Evolutionary conservation across 805 yeast genomes (phyloP).

Genomic region (Tetrapisispora fleetii): DNA sequence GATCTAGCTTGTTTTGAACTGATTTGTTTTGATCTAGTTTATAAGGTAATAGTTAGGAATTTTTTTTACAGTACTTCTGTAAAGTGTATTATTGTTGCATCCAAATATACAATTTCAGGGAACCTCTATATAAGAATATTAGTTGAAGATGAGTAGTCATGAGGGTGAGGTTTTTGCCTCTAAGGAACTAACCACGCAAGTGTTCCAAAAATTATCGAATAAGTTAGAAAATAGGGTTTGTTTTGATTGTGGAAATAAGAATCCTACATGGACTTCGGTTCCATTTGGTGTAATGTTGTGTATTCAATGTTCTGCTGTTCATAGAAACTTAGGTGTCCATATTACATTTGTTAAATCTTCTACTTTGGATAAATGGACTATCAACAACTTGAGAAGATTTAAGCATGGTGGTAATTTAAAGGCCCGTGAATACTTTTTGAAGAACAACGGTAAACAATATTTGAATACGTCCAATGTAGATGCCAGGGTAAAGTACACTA

Average conservation of each 20-base stretch:
- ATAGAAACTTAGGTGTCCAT: slow-evolving; percentile 93
- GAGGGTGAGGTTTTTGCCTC: slow-evolving; percentile 38
- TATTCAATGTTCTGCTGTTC: slow-evolving; percentile 90
- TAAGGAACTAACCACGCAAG: slow-evolving; percentile 56
- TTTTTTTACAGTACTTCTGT: not conserved
- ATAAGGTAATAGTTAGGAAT: too few species aligned
- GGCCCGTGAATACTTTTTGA: slow-evolving; percentile 73
- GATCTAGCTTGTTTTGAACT: too few species aligned
- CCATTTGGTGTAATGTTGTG: slow-evolving; percentile 92
- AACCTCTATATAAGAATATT: not conserved
- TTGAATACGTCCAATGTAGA: slow-evolving; percentile 42
- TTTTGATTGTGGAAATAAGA: slow-evolving; percentile 88
- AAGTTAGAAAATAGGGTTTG: slow-evolving; percentile 74
- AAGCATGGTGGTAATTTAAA: slow-evolving; percentile 87
- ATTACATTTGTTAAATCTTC: slow-evolving; percentile 90
- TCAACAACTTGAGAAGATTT: slow-evolving; percentile 81
- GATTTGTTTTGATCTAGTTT: too few species aligned
- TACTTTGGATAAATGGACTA: slow-evolving; percentile 88
- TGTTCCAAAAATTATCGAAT: slow-evolving; percentile 51
- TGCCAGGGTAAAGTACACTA: slow-evolving; percentile 69
- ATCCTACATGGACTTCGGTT: slow-evolving; percentile 97
- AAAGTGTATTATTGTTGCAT: not conserved
- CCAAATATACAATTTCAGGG: not conserved
- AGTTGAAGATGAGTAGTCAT: slow-evolving; percentile 17
- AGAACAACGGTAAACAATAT: slow-evolving; percentile 75